Percentiles rank a stretch among this genome's conserved stretches.
phyloP scores from a whole-genome alignment of 1,139 yeast genomes.

The Pichia sp. region DNA sequence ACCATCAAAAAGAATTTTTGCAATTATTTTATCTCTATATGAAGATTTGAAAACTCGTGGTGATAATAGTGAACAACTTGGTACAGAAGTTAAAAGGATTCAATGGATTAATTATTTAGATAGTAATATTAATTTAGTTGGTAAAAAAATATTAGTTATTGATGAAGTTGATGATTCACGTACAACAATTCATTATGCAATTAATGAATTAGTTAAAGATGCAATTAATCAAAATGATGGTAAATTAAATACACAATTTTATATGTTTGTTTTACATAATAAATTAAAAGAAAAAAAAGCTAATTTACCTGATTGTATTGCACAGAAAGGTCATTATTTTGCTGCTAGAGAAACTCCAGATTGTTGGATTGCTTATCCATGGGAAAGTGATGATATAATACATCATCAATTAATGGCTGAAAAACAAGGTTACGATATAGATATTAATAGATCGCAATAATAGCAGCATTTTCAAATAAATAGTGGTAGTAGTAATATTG shows the following conservation, averaged over 20 bases:
- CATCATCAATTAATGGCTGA: slow-evolving; percentile 76
- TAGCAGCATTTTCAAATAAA: no score
- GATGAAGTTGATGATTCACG: slow-evolving; percentile 97
- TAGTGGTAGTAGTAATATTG: no score
- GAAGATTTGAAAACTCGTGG: slow-evolving; percentile 69
- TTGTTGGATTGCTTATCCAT: slow-evolving; percentile 95
- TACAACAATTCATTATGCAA: slow-evolving; percentile 89
- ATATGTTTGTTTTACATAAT: slow-evolving; percentile 89
- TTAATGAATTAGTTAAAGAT: slow-evolving; percentile 80
- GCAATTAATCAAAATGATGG: slow-evolving; percentile 49
- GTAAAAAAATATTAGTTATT: slow-evolving; percentile 76
- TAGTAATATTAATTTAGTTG: slow-evolving; percentile 37
- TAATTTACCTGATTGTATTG: slow-evolving; percentile 43
- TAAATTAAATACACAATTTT: slow-evolving; percentile 61
- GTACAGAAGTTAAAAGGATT: slow-evolving; percentile 84
- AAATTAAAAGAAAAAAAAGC: slow-evolving; percentile 87
- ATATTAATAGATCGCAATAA: slow-evolving; percentile 8
- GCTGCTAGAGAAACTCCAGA: slow-evolving; percentile 92
- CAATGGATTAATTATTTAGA: slow-evolving; percentile 86
- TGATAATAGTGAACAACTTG: slow-evolving; percentile 56
- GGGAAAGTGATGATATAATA: slow-evolving; percentile 83
- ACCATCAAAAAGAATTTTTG: slow-evolving; percentile 89
- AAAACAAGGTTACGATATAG: slow-evolving; percentile 57
- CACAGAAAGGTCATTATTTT: slow-evolving; percentile 61
- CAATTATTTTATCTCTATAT: slow-evolving; percentile 83